Base-by-base conservation (phyloP, 1,284 basidiomycete species). In the Rhizoctonia solani region DNA sequence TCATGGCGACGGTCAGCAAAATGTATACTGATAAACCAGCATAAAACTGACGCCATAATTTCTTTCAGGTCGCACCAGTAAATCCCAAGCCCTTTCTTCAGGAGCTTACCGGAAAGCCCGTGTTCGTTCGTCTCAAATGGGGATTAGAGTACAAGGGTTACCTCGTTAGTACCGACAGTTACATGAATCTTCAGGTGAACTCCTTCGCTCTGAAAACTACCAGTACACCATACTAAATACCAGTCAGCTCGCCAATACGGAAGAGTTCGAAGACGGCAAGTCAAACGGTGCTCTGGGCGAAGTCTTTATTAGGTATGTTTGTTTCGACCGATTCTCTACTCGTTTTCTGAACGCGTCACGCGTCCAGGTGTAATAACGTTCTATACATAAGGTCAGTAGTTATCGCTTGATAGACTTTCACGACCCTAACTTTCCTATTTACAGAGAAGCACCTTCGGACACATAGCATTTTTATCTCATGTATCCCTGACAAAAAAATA, bases 1-100 rank as follows among this genome's bases (percentile, higher is more conserved):
- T 23, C 21, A 69, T 69, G 68, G 56, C 61, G 21, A 34, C 63
- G 3, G 63, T 63, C 19, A 21, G 59, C 53, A 39, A 27, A 23
- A 1, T 32, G 14, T 21, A 66, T n/a, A 50, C 39, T 61, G 8
- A 16, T 16, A 16, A 46, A 46, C 8, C 6, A 9, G 44, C 13
- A 6, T 14, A 46, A 9, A 11, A 5, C 21, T 37, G 50, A 9
- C 14, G 34, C 34, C 54, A 13, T 27, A 9, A 25, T 42, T 54
- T 41, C n/a, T 21, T 6, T 14, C 42, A 92, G 91, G 90, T 92
- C 75, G 86, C 88, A 74, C 95, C 95, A 71, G 93, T 98, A 74
- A 99, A 99, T 80, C 96, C 97, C 19, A 98, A 98, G 81, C 97
- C 97, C 6, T 99, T 99, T 81, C 85, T 99, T 74, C 94, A 98